These are phyloP conservation scores for Tricholoma terreum DNA, from an alignment of 768 basidiomycete genomes.

Conservation along the genomic window DNA sequence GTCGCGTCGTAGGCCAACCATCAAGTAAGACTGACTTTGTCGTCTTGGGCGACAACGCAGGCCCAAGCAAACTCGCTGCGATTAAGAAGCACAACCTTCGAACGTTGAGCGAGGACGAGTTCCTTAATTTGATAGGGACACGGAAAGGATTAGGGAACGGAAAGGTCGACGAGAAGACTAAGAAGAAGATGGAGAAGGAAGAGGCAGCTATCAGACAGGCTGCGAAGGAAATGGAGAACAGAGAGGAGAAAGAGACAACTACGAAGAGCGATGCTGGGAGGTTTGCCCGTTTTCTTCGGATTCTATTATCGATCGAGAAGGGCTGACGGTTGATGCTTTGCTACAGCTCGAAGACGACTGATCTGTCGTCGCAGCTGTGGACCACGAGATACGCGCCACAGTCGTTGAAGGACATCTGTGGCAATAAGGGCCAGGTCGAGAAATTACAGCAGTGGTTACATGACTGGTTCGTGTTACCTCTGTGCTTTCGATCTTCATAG, in stretches of 20 bases:
- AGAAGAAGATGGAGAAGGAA: slow-evolving; percentile 80
- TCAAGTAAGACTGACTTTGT: slow-evolving; percentile 91
- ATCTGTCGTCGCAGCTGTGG: slow-evolving; percentile 77
- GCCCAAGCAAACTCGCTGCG: slow-evolving; percentile 80
- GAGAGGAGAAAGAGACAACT: slow-evolving; percentile 54
- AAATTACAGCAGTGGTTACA: slow-evolving; percentile 84
- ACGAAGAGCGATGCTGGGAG: slow-evolving; percentile 25
- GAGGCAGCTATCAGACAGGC: slow-evolving; percentile 66
- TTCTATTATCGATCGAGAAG: not conserved
- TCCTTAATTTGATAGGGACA: slow-evolving; percentile 77
- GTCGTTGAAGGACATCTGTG: slow-evolving; percentile 85
- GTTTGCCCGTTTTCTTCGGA: not conserved
- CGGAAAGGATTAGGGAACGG: slow-evolving; percentile 51
- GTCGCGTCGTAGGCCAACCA: slow-evolving; percentile 83
- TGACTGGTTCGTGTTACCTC: slow-evolving; percentile 66
- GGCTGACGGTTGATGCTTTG: not conserved
- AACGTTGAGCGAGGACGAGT: slow-evolving; percentile 84
- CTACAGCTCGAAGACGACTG: slow-evolving; percentile 30
- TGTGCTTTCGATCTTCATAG: not conserved
- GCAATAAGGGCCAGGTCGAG: slow-evolving; percentile 91
- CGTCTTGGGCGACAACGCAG: slow-evolving; percentile 84
- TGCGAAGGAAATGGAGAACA: slow-evolving; percentile 75
- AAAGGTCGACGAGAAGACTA: slow-evolving; percentile 72
- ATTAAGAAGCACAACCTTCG: slow-evolving; percentile 78
- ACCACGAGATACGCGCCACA: slow-evolving; percentile 93